Base-by-base conservation (phyloP, 1,139 yeast genomes). In the Debaryomyces nepalensis region DNA sequence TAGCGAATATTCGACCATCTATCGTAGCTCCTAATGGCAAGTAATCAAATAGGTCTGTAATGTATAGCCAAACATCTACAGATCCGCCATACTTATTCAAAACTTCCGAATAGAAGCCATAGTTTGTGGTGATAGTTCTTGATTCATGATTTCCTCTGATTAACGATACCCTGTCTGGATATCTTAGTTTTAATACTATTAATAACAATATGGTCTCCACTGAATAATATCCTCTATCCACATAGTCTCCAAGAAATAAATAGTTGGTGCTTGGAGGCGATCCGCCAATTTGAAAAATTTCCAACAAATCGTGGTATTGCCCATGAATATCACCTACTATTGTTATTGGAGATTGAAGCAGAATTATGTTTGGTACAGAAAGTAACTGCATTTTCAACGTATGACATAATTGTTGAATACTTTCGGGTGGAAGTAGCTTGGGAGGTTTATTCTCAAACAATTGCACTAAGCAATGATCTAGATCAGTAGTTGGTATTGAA, bases 301-400 rank as follows among this genome's bases (percentile, higher is more conserved):
- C 99, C 31, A 93, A 66, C 43, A 93, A 69, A 62, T 93, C 99
- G 61, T 91, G 96, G 59, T 87, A 93, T 63, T 93, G 99, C 3
- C 99, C 99, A 57, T 93, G 99, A 39, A 95, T 93, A 61, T 93
- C 99, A 2, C 99, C 99, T 4, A 93, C 97, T n/a, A 93, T 90
- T 1, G 98, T 88, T 14, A 95, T 89, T 0, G 99, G 99, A 1
- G 96, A 81, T 34, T 73, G 73, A 7, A 95, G 71, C 36, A 86
- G 86, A 44, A 93, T 88, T 31, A 95, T 95, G 59, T 95, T 95
- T 47, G 78, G 77, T 2, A 64, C 72, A 2, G 57, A 50, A 20
- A 73, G 54, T 10, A 73, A 58, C 45, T 68, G 70, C 0, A 69
- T 58, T 50, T 73, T 73, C 29, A 73, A 59, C 24, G 67, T 68